Conservation (phyloP, 108 stramenopile genomes). For the Nitzschia sp. region DNA sequence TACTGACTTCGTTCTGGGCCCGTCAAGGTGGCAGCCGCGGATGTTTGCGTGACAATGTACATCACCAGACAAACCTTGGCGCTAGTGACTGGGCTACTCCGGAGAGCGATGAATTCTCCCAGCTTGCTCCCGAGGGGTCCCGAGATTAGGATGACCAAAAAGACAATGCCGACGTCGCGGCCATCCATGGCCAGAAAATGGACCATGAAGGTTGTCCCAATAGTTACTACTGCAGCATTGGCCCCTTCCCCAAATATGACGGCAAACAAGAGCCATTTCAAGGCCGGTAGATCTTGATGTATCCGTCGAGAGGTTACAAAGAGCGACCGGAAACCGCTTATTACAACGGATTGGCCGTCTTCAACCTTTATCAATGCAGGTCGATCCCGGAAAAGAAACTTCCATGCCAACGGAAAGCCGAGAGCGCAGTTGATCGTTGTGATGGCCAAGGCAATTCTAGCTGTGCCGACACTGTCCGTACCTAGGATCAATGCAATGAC, state of each 20-base stretch:
- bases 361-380: constrained; percentile 33
- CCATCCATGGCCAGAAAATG: constrained; percentile 34
- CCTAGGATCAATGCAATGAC: constrained; percentile 22
- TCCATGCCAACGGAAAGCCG: constrained; percentile 45
- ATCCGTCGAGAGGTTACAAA: constrained; percentile 39
- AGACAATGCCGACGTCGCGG: constrained; percentile 42
- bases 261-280: constrained; percentile 54
- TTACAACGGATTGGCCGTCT: constrained; percentile 24
- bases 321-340: constrained; percentile 35
- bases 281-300: constrained; percentile 31
- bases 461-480: constrained; percentile 33
- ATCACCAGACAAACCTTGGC: background rate
- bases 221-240: constrained; percentile 30
- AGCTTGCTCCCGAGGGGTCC: constrained; percentile 36
- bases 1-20: background rate
- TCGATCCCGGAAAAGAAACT: constrained; percentile 20
- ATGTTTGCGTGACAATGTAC: background rate
- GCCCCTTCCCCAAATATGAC: constrained; percentile 50
- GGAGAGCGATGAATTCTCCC: constrained; percentile 14
- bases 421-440: constrained; percentile 18
- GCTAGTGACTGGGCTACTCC: background rate
- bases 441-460: constrained; percentile 19
- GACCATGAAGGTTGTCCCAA: constrained; percentile 44
- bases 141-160: constrained; percentile 31
- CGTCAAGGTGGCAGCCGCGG: background rate